Conservation (phyloP, 768 basidiomycete genomes). For the Mycena filopes region DNA sequence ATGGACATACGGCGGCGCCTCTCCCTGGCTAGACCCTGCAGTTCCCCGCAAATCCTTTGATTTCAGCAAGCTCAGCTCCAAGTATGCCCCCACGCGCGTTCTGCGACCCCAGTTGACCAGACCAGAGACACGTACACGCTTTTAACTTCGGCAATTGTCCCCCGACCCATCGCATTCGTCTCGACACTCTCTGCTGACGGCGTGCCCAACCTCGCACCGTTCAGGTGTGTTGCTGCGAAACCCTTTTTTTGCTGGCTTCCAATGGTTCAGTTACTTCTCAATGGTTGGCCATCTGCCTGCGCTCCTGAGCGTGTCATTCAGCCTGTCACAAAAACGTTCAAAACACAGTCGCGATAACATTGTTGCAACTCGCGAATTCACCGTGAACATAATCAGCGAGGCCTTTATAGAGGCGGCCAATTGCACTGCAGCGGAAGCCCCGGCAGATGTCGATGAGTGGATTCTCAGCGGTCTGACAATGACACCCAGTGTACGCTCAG, state of each 20-base stretch:
- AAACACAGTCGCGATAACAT: conserved; percentile 79
- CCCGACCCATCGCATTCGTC: conserved; percentile 76
- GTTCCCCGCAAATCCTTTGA: conserved; percentile 53
- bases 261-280: conserved; percentile 64
- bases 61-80: conserved; percentile 44
- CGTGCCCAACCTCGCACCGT: conserved; percentile 70
- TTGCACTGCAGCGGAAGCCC: conserved; percentile 64
- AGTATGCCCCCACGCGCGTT: conserved; percentile 30
- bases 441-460: conserved; percentile 67
- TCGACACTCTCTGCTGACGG: conserved; percentile 66
- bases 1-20: conserved; percentile 58
- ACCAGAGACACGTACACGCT: conserved; percentile 58
- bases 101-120: neutral
- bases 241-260: conserved; percentile 6
- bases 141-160: conserved; percentile 67
- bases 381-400: conserved; percentile 78
- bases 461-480: conserved; percentile 66
- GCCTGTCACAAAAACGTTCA: conserved; percentile 51
- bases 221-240: conserved; percentile 59
- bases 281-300: conserved; percentile 76
- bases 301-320: conserved; percentile 70
- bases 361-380: conserved; percentile 71
- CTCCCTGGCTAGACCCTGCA: conserved; percentile 33
- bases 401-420: conserved; percentile 69
- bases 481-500: conserved; percentile 59